phyloP scores from a whole-genome alignment of 805 yeast species.

The Spathaspora passalidarum region DNA sequence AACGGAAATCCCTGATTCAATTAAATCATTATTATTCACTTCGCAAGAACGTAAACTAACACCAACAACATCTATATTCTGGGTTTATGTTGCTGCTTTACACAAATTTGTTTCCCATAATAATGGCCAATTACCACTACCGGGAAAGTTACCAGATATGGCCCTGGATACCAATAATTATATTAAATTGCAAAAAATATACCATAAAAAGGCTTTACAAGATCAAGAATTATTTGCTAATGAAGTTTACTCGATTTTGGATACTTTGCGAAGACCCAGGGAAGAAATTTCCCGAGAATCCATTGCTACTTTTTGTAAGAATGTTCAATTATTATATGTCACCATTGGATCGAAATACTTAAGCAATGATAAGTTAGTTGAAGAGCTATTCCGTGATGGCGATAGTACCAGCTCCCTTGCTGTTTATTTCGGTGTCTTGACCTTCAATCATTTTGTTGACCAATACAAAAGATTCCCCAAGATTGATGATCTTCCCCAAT shows the following conservation, averaged over 20 bases:
- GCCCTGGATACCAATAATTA: slow-evolving; percentile 68
- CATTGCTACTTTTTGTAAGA: slow-evolving; percentile 56
- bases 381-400: slow-evolving; percentile 8
- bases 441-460: slow-evolving; percentile 22
- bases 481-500: slow-evolving; percentile 17
- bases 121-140: slow-evolving; percentile 54
- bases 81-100: slow-evolving; percentile 61
- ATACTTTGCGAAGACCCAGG: slow-evolving; percentile 22
- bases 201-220: slow-evolving; percentile 47
- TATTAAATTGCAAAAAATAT: slow-evolving; percentile 54
- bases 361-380: slow-evolving; percentile 13
- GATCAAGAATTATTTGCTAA: slow-evolving; percentile 46
- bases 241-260: slow-evolving; percentile 26
- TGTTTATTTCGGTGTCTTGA: slow-evolving; percentile 44
- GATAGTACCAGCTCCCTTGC: slow-evolving; percentile 21
- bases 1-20: slow-evolving; percentile 31
- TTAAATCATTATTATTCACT: slow-evolving; percentile 20
- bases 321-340: slow-evolving; percentile 51
- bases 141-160: slow-evolving; percentile 87
- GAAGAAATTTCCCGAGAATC: slow-evolving; percentile 31
- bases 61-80: slow-evolving; percentile 41
- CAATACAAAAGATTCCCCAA: slow-evolving; percentile 15
- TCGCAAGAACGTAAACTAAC: slow-evolving; percentile 12
- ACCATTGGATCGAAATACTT: slow-evolving; percentile 41
- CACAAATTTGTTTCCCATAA: slow-evolving; percentile 41